phyloP scores from a whole-genome alignment of 1,284 basidiomycete genomes.

The Tausonia pullulans region DNA sequence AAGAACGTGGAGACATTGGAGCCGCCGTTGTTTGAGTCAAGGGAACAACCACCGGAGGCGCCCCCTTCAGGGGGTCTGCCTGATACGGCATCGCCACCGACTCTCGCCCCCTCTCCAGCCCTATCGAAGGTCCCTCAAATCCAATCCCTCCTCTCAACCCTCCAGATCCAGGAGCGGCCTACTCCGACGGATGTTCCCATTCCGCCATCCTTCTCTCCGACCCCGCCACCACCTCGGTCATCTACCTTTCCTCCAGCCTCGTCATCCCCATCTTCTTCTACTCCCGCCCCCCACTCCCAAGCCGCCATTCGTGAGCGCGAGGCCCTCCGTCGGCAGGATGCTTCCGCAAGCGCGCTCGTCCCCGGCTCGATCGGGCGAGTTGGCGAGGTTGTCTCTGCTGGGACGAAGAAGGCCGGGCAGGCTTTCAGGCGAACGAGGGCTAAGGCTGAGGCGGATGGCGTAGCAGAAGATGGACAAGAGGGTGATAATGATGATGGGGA shows the following conservation, averaged over 20 bases:
- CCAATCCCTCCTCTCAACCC: neutral
- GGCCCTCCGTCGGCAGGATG: too few relatives aligned
- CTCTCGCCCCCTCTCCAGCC: neutral
- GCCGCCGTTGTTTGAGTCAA: neutral
- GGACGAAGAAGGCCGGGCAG: neutral
- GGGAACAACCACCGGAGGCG: neutral
- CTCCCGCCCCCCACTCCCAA: neutral
- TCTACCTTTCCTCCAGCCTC: too few relatives aligned
- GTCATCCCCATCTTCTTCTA: too few relatives aligned
- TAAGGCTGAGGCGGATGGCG: too few relatives aligned
- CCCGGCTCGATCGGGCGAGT: too few relatives aligned
- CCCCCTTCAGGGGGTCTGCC: neutral
- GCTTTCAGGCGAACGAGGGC: too few relatives aligned
- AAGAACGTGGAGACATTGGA: neutral
- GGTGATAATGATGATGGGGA: neutral
- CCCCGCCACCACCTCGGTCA: too few relatives aligned
- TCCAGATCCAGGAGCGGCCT: neutral
- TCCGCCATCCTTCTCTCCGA: too few relatives aligned
- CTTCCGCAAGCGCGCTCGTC: too few relatives aligned
- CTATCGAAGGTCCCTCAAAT: neutral
- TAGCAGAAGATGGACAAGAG: neutral
- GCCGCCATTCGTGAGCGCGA: too few relatives aligned
- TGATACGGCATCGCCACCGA: neutral
- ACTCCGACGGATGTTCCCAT: neutral
- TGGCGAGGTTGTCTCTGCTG: neutral